Conservation (phyloP, 2,329 filamentous ascomycete species). For the Colletotrichum sp. region DNA sequence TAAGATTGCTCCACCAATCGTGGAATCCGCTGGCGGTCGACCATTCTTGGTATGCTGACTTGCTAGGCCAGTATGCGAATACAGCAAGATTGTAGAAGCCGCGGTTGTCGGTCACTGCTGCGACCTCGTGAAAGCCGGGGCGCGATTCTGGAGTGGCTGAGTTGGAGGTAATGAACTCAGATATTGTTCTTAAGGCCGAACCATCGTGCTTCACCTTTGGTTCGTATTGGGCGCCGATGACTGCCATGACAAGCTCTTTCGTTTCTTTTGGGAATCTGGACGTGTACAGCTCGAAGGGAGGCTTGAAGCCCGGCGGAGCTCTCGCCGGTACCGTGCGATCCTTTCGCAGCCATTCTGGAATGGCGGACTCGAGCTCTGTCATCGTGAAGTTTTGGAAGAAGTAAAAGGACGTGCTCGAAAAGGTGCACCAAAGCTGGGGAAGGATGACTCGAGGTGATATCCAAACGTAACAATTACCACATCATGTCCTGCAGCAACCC, state of each 20-base stretch:
- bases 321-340: neutral
- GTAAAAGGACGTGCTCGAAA: neutral
- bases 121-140: neutral
- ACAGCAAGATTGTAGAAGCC: neutral
- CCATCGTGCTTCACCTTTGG: accelerated
- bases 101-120: neutral
- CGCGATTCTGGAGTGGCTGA: accelerated
- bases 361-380: neutral
- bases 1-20: neutral
- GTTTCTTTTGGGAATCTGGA: neutral
- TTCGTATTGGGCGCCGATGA: neutral
- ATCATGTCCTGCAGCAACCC: neutral
- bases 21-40: accelerated
- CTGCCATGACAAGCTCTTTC: neutral
- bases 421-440: neutral
- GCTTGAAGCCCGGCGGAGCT: neutral
- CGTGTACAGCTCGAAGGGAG: neutral
- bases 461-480: neutral
- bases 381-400: neutral
- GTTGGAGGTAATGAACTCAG: neutral
- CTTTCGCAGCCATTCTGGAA: neutral
- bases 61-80: neutral
- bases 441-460: neutral
- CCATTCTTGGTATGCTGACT: neutral
- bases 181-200: neutral